phyloP scores from a whole-genome alignment of 371 early-diverging fungal genomes.

The Chytridium lagenaria region DNA sequence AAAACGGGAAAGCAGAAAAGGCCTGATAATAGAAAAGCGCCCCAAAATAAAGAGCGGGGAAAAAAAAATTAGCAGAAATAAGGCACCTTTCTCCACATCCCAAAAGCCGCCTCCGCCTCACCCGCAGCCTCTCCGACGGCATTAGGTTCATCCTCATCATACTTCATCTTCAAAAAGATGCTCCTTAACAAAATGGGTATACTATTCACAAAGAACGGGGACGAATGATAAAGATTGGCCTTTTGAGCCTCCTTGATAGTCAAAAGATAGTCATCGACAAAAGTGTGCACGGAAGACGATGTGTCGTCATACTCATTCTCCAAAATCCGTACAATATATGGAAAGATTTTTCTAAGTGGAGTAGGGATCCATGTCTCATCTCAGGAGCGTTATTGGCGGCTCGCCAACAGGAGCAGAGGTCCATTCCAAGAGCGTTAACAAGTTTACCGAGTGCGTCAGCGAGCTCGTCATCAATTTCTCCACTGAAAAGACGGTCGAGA shows the following conservation, averaged over 20 bases:
- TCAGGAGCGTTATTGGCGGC: not conserved
- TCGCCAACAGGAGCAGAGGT: constrained; percentile 79
- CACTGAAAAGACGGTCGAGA: constrained; percentile 47
- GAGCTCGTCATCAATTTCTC: constrained; percentile 58
- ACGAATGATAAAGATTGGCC: not conserved
- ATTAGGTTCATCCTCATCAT: constrained; percentile 76
- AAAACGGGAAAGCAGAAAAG: too few relatives aligned
- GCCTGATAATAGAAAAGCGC: too few relatives aligned
- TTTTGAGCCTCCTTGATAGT: constrained; percentile 41
- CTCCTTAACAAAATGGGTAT: constrained; percentile 69
- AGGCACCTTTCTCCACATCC: constrained; percentile 74
- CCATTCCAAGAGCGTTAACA: constrained; percentile 81
- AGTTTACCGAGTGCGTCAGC: constrained; percentile 82
- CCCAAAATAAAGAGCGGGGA: constrained; percentile 6
- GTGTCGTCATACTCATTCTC: constrained; percentile 85
- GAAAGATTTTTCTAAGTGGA: constrained; percentile 57
- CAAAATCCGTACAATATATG: constrained; percentile 73
- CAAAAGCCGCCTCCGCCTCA: constrained; percentile 79
- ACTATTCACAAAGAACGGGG: constrained; percentile 32
- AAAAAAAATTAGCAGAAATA: not conserved
- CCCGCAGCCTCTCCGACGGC: constrained; percentile 79
- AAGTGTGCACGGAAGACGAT: constrained; percentile 71
- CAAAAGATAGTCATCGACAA: constrained; percentile 38
- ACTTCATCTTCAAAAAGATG: constrained; percentile 86
- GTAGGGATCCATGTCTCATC: constrained; percentile 20